Base-by-base conservation (phyloP, 2,329 filamentous ascomycete genomes). In the Raffaelea arxii region DNA sequence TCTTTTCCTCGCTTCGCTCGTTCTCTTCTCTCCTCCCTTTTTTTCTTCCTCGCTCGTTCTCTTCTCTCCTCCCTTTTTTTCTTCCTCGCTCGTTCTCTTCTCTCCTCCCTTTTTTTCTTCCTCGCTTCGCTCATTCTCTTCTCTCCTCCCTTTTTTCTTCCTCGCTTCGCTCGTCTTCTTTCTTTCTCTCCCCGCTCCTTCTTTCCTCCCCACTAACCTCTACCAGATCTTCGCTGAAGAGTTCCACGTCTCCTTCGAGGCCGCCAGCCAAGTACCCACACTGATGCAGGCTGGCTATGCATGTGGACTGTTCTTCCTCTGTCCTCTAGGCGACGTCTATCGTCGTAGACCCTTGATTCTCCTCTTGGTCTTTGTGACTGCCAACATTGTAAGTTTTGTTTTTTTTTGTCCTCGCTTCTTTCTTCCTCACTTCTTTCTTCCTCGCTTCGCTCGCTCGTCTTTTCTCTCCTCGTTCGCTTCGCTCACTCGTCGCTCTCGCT, bases 211-310 rank as follows among this genome's bases (percentile, higher is more conserved):
- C 23, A n/a, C n/a, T n/a, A n/a, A n/a, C n/a, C n/a, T n/a, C n/a
- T n/a, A n/a, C 32, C 21, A 87, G 54, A 75, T 84, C 41, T 66
- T 90, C 35, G 84, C 85, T 0, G 58, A 69, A 6, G 80, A 83
- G 25, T 89, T 90, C 57, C 58, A 73, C 46, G 78, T 89, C 42
- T 71, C 71, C 4, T 80, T 85, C 55, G 82, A 86, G 55, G 68
- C 74, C 46, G 78, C 83, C 2, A 69, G 71, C 6, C 62, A 68
- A 44, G 78, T 89, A 16, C 83, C 85, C 1, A 89, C 84, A 0
- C 65, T 86, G 37, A 78, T 83, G 59, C 85, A 90, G 59, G 80
- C 82, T 3, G 85, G 85, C 1, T 90, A 90, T 63, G 85, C 84
- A 1, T 71, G 70, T 0, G 84, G 85, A 0, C 57, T 90, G 24